These are phyloP conservation scores for Nemania bipapillata DNA, from an alignment of 2,329 filamentous ascomycete species.

Conservation along the genomic window DNA sequence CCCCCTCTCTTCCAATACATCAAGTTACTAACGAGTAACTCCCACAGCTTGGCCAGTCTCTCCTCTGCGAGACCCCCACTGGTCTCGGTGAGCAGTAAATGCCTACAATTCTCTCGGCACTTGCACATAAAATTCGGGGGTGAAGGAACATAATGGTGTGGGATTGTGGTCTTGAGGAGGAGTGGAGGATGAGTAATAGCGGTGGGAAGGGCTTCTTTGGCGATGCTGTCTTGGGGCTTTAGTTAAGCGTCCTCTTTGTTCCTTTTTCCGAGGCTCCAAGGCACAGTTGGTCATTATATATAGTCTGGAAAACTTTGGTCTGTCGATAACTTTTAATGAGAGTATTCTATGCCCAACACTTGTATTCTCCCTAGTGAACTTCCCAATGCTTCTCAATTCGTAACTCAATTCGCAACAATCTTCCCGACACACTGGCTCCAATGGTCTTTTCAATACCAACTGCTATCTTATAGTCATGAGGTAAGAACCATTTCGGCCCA, in stretches of 20 bases:
- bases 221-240: conserved; percentile 23
- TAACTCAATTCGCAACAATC: too few relatives aligned
- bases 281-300: background rate
- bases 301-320: conserved; percentile 22
- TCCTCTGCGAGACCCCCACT: conserved; percentile 52
- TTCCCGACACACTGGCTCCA: too few relatives aligned
- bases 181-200: background rate
- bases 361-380: background rate
- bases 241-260: conserved; percentile 3
- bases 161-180: background rate
- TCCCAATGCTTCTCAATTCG: too few relatives aligned
- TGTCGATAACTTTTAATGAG: conserved; percentile 25
- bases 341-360: conserved; percentile 9
- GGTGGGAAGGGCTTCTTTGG: conserved; percentile 14
- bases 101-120: background rate
- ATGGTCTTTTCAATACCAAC: too few relatives aligned
- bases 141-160: background rate
- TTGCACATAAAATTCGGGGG: background rate
- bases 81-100: conserved; percentile 42
- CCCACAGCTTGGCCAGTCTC: conserved; percentile 46
- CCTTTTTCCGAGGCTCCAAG: conserved; percentile 12
- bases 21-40: conserved; percentile 18
- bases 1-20: background rate
- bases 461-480: too few relatives aligned
- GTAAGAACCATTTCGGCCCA: too few relatives aligned